These are phyloP conservation scores for Gleditsia sinensis DNA, from an alignment of 306 rosid genomes.

Conservation along the genomic window DNA sequence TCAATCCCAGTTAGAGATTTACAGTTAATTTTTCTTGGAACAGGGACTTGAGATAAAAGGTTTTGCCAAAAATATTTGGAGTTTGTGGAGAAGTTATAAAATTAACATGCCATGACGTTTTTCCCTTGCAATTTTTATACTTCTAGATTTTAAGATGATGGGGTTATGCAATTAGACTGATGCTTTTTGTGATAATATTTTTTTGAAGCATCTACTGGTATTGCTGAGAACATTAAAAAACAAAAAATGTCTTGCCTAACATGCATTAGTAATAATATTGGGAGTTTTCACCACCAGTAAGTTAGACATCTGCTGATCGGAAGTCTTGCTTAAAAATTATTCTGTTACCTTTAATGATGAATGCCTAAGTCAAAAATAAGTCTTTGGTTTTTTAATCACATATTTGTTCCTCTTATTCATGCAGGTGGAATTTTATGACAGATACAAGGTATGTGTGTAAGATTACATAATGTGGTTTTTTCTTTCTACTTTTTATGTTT, in stretches of 20 bases:
- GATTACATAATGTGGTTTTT: conserved; percentile 2
- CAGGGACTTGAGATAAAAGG: neutral
- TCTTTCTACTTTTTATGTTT: conserved; percentile 15
- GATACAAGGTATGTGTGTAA: conserved; percentile 70
- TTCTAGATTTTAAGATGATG: neutral
- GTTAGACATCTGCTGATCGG: neutral
- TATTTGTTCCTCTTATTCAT: conserved; percentile 14
- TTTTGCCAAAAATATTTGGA: neutral
- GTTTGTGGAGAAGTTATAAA: neutral
- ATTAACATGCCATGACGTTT: neutral
- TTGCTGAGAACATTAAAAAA: neutral
- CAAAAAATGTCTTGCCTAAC: neutral
- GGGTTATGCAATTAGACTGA: neutral
- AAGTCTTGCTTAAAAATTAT: conserved; percentile 16
- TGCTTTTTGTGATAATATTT: neutral
- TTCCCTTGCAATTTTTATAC: neutral
- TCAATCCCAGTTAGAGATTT: neutral
- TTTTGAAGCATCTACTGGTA: neutral
- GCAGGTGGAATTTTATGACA: conserved; percentile 95
- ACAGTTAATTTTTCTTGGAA: neutral
- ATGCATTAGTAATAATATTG: neutral
- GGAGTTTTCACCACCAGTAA: neutral
- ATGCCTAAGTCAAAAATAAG: neutral
- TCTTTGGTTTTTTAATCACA: conserved; percentile 7
- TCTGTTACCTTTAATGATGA: neutral